Percentiles rank a stretch among this genome's conserved stretches.
These are phyloP conservation scores for Lactuca sativa DNA, from an alignment of 129 eudicot genomes.

Conservation along the genomic window DNA sequence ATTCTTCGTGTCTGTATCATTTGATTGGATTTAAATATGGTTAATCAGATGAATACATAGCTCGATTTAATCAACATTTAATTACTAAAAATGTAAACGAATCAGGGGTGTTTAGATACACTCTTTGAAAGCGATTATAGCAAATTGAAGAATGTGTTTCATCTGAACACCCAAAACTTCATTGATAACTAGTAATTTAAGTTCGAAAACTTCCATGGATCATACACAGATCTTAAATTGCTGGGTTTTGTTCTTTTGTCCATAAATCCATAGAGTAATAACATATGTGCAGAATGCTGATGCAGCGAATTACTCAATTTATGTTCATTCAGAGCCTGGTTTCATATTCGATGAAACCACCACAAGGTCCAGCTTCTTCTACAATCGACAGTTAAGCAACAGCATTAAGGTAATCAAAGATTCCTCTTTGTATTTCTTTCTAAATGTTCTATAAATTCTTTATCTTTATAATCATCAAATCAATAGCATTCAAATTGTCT, in stretches of 20 bases:
- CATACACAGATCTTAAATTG: no score
- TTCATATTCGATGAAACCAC: slow-evolving; percentile 77
- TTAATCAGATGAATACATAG: neutral
- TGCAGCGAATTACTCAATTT: slow-evolving; percentile 64
- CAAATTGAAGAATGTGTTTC: neutral
- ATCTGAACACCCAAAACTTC: neutral
- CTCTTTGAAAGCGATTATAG: no score
- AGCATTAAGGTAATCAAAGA: slow-evolving; percentile 63
- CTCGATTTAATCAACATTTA: neutral
- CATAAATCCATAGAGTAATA: slow-evolving; percentile 6
- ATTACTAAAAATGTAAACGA: neutral
- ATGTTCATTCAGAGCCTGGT: slow-evolving; percentile 87
- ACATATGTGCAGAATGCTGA: slow-evolving; percentile 71
- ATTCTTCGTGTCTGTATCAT: neutral
- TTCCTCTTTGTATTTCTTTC: neutral
- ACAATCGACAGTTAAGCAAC: slow-evolving; percentile 60
- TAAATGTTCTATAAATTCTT: neutral
- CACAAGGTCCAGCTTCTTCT: slow-evolving; percentile 68
- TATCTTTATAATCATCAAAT: neutral
- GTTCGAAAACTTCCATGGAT: neutral
- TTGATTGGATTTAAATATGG: neutral
- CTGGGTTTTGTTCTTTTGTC: no score
- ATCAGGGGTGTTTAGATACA: neutral
- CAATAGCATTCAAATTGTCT: slow-evolving; percentile 14
- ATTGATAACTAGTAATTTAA: no score